Evolutionary conservation across 73 alveolate species (phyloP).

Genomic region (Chromera velia): DNA sequence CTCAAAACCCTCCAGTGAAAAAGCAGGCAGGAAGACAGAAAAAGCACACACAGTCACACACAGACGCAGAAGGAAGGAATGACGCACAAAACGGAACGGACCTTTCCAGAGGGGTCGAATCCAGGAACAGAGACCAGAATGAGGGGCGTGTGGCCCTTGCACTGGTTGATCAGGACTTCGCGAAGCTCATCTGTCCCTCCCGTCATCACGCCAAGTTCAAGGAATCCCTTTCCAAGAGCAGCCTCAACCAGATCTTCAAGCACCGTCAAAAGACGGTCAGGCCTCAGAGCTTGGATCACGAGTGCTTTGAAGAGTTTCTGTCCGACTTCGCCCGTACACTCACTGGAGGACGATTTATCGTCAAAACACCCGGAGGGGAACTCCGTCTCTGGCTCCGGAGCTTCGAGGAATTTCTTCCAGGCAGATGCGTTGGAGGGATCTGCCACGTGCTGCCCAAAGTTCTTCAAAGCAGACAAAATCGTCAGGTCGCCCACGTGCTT

Average conservation of each 20-base stretch:
- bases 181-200: slow-evolving; percentile 67
- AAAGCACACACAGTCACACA: no score
- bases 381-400: no score
- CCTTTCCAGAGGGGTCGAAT: slow-evolving; percentile 62
- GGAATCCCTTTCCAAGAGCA: slow-evolving; percentile 55
- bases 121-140: slow-evolving; percentile 62
- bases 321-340: no score
- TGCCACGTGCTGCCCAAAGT: neutral
- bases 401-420: no score
- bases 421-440: no score
- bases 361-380: no score
- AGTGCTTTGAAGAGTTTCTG: neutral
- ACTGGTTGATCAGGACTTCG: slow-evolving; percentile 47
- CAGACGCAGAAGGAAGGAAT: no score
- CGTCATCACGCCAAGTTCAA: no score
- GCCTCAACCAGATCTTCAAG: slow-evolving; percentile 45
- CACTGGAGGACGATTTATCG: no score
- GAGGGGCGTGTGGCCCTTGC: slow-evolving; percentile 34
- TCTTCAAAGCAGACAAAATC: neutral
- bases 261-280: slow-evolving; percentile 55
- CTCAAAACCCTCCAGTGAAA: no score
- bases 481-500: neutral
- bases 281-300: slow-evolving; percentile 49
- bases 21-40: no score
- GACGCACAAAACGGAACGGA: slow-evolving; percentile 19